phyloP scores from a whole-genome alignment of 2,329 filamentous ascomycete genomes.

The Podosphaera leucotricha region DNA sequence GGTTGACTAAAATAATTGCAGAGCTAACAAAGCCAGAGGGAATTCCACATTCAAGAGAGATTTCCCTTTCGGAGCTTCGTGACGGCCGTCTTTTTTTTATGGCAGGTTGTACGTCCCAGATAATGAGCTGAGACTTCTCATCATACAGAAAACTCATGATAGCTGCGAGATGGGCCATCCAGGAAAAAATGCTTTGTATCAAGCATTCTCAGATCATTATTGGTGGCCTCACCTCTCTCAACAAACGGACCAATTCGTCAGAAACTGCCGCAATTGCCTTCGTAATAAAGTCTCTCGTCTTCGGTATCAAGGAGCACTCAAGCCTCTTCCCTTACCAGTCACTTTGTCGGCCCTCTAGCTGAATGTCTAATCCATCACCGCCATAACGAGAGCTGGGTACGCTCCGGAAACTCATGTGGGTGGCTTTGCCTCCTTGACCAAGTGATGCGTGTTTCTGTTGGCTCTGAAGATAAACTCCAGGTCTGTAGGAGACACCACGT shows the following conservation, averaged over 20 bases:
- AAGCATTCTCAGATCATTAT: not conserved
- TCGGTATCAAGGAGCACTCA: not conserved
- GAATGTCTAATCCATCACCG: too few relatives aligned
- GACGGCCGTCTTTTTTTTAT: not conserved
- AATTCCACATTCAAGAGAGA: not conserved
- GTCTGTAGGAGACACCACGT: too few relatives aligned
- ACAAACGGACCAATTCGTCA: not conserved
- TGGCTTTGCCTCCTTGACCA: too few relatives aligned
- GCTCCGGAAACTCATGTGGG: too few relatives aligned
- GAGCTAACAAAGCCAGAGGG: not conserved
- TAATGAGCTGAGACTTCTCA: not conserved
- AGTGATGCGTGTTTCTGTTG: too few relatives aligned
- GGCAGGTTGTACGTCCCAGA: not conserved
- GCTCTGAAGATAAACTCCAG: too few relatives aligned
- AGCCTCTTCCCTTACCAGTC: not conserved
- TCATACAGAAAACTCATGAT: not conserved
- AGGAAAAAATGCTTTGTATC: not conserved
- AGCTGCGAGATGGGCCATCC: not conserved
- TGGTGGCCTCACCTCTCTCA: not conserved
- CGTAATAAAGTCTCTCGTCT: not conserved
- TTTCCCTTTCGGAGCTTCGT: not conserved
- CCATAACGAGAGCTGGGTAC: too few relatives aligned
- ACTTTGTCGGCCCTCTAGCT: not conserved
- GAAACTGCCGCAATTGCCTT: not conserved
- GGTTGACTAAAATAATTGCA: not conserved